These are phyloP conservation scores for Wickerhamomyces canadensis DNA, from an alignment of 805 yeast genomes.

Conservation along the genomic window DNA sequence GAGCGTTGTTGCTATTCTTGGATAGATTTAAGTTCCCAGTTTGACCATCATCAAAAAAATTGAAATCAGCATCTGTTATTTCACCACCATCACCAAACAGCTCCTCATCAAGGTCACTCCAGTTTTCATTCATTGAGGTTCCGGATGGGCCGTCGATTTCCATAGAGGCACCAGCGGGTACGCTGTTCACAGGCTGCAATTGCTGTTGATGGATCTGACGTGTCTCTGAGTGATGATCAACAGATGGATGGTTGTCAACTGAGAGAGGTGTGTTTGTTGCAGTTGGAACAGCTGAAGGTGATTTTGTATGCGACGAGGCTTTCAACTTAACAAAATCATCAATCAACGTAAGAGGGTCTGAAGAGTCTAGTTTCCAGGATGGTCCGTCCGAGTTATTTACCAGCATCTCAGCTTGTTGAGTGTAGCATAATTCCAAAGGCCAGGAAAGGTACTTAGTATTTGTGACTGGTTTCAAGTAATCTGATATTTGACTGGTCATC, in stretches of 20 bases:
- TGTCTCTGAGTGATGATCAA: background rate
- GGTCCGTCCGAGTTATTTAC: constrained; percentile 1
- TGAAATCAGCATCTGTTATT: constrained; percentile 23
- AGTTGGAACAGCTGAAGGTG: constrained; percentile 27
- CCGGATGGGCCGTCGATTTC: background rate
- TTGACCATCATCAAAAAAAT: constrained; percentile 22
- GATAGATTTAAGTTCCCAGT: too few relatives aligned
- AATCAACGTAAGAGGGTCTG: constrained; percentile 31
- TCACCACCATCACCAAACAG: constrained; percentile 27
- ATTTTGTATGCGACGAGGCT: constrained; percentile 32
- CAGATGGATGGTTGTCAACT: constrained; percentile 7
- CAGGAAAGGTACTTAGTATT: constrained; percentile 57
- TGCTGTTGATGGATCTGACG: constrained; percentile 7
- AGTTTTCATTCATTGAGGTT: constrained; percentile 9
- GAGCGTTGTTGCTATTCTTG: constrained; percentile 19
- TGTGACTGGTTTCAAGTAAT: constrained; percentile 45
- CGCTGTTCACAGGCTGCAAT: constrained; percentile 1
- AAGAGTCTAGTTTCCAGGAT: background rate
- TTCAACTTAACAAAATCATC: constrained; percentile 34
- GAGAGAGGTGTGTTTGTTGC: constrained; percentile 22
- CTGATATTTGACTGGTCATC: constrained; percentile 56
- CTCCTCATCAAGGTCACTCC: constrained; percentile 29
- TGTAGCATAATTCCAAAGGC: constrained; percentile 65
- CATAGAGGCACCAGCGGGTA: background rate
- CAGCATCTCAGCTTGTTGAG: constrained; percentile 39